Base-by-base conservation (phyloP, 73 alveolate genomes). In the Paramecium sonneborni region DNA sequence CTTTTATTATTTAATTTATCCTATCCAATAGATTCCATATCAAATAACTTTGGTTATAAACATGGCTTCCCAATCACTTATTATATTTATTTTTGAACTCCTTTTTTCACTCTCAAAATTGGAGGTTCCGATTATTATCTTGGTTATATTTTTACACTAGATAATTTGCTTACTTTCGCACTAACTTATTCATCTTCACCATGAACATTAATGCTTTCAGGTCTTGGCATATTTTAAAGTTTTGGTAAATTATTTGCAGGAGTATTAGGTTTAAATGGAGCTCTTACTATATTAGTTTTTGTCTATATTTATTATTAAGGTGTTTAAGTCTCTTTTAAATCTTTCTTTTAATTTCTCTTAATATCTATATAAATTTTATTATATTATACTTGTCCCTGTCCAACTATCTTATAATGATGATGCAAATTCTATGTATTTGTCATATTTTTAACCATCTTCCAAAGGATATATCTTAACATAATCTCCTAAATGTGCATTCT, bases 401-500 rank as follows among this genome's bases (percentile, higher is more conserved):
- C 93, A 86, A 7, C 70, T 57, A 26, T 86, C 93, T 57, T 86
- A 38, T 6, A 86, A 21, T 28, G 35, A 35, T 23, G 48, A 7
- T 46, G 93, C 79, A 39, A 46, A 74, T 26, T 86, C 62, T 30
- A 57, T 20, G 52, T 43, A 86, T 18, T 35, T 46, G 7, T 57
- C 85, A 62, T 86, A 86, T 38, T 57, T 15, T 4, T 57, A 10
- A 26, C 21, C 35, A 44, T 76, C 85, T 48, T 92, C 95, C 30
- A 70, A 14, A 1, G 93, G 93, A 88, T 93, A 93, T 15, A 93
- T 76, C 23, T 89, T 89, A 38, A 67, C 30, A 52, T 86, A 93
- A 28, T 93, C 92, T 89, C 96, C 96, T 11, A 86, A 30, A 55
- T 89, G 82, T 35, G 57, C 69, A 35, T 91, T 55, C 91, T 93